Conservation (phyloP, 768 basidiomycete genomes). For the Mycena galericulata region DNA sequence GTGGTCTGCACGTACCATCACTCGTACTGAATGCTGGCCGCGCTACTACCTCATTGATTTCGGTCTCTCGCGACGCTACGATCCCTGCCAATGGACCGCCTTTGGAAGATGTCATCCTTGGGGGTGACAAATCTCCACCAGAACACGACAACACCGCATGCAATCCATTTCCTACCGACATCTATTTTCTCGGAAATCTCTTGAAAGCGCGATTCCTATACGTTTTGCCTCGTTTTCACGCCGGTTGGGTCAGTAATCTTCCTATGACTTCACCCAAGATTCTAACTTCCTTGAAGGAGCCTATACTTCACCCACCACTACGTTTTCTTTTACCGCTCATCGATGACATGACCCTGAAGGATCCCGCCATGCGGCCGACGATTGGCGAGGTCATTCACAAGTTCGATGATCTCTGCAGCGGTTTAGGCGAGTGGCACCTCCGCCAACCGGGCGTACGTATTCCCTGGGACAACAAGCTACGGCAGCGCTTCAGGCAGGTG, state of each 20-base stretch:
- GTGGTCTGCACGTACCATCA: background rate
- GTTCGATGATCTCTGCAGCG: background rate
- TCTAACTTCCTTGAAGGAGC: too few species aligned
- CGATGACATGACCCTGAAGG: background rate
- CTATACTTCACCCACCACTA: too few species aligned
- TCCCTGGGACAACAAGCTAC: too few species aligned
- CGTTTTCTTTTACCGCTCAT: slow-evolving; percentile 4
- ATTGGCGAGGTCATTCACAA: background rate
- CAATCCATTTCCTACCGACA: slow-evolving; percentile 43
- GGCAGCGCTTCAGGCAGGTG: too few species aligned
- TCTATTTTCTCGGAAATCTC: slow-evolving; percentile 46
- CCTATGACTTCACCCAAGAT: too few species aligned
- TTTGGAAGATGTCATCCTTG: background rate
- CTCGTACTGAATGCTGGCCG: slow-evolving; percentile 13
- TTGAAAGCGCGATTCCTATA: slow-evolving; percentile 11
- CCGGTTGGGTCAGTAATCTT: too few species aligned
- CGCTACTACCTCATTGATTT: slow-evolving; percentile 49
- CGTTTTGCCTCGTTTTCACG: too few species aligned
- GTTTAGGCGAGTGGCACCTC: background rate
- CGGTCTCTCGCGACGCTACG: slow-evolving; percentile 8
- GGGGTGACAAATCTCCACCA: background rate
- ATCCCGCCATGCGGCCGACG: background rate
- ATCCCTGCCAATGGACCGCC: slow-evolving; percentile 1
- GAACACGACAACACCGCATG: slow-evolving; percentile 20
- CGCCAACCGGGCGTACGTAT: background rate